Evolutionary conservation across 2,329 filamentous ascomycete species (phyloP).

Genomic region (Fusarium graminum): DNA sequence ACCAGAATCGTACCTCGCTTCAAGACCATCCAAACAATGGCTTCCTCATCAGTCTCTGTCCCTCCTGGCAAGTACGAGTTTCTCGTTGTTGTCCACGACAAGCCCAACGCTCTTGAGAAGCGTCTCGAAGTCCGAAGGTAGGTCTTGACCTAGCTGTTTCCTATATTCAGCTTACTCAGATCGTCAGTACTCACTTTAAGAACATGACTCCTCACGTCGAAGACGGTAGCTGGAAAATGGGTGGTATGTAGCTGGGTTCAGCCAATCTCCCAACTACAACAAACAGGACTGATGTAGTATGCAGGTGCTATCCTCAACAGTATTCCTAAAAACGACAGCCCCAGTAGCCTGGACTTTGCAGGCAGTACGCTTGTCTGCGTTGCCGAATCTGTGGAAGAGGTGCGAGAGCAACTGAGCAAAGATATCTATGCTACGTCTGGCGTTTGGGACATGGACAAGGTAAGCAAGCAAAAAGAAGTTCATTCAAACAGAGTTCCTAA

Average conservation of each 20-base stretch:
- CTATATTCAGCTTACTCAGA: constrained; percentile 22
- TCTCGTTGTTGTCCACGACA: constrained; percentile 77
- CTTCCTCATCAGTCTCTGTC: constrained; percentile 42
- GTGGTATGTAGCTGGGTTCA: constrained; percentile 60
- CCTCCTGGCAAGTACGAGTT: constrained; percentile 67
- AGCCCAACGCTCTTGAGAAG: constrained; percentile 70
- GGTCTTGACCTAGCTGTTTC: constrained; percentile 40
- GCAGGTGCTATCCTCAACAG: constrained; percentile 76
- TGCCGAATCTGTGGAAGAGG: constrained; percentile 77
- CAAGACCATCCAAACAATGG: constrained; percentile 48
- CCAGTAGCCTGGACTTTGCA: constrained; percentile 74
- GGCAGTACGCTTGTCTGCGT: constrained; percentile 78
- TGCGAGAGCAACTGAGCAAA: constrained; percentile 72
- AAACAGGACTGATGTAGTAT: not conserved
- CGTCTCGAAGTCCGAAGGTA: constrained; percentile 72
- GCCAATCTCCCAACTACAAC: too few relatives aligned
- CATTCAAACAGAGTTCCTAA: constrained; percentile 1
- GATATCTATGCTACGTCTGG: constrained; percentile 79
- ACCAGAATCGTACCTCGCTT: constrained; percentile 10
- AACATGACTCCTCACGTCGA: constrained; percentile 66
- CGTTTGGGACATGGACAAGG: constrained; percentile 85
- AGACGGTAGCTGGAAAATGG: constrained; percentile 71
- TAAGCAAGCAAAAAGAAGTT: constrained; percentile 47
- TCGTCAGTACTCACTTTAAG: constrained; percentile 64
- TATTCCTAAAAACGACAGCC: constrained; percentile 71